Percentiles rank a stretch among this genome's conserved stretches.
These are phyloP conservation scores for Monosporozyma aquatica DNA, from an alignment of 805 yeast species.

Conservation along the genomic window DNA sequence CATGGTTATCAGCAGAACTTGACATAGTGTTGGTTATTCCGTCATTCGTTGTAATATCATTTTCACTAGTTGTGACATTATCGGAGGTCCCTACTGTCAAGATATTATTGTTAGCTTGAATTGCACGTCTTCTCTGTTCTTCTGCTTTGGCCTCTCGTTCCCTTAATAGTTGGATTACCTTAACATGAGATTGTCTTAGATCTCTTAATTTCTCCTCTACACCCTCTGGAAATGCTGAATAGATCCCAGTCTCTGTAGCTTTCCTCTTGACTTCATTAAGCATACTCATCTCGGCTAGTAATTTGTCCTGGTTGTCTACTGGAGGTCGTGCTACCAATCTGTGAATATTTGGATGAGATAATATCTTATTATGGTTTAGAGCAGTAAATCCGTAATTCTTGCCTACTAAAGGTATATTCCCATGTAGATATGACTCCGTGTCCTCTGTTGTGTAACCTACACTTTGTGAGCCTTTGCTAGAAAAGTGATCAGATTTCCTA, in stretches of 20 bases:
- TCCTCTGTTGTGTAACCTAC: not conserved
- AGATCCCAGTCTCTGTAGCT: slow-evolving; percentile 41
- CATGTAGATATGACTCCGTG: not conserved
- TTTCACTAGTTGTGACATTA: not conserved
- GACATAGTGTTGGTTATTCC: not conserved
- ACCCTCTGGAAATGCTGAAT: slow-evolving; percentile 35
- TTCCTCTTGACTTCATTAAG: slow-evolving; percentile 65
- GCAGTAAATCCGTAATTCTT: not conserved
- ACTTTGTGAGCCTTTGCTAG: not conserved
- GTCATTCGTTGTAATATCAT: not conserved
- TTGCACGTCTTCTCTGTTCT: slow-evolving; percentile 10
- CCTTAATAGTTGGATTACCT: slow-evolving; percentile 32
- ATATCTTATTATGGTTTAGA: too few relatives aligned
- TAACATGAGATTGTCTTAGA: slow-evolving; percentile 50
- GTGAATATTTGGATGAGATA: not conserved
- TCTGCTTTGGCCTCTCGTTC: slow-evolving; percentile 21
- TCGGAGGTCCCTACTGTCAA: not conserved
- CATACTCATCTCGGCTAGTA: slow-evolving; percentile 80
- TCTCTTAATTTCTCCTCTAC: slow-evolving; percentile 34
- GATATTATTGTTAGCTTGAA: slow-evolving; percentile 4
- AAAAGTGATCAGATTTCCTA: not conserved
- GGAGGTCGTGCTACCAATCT: slow-evolving; percentile 17
- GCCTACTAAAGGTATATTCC: not conserved
- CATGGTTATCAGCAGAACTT: not conserved
- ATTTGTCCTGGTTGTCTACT: slow-evolving; percentile 16